Evolutionary conservation across 805 yeast genomes (phyloP).

Genomic region (Kodamaea leandrae): DNA sequence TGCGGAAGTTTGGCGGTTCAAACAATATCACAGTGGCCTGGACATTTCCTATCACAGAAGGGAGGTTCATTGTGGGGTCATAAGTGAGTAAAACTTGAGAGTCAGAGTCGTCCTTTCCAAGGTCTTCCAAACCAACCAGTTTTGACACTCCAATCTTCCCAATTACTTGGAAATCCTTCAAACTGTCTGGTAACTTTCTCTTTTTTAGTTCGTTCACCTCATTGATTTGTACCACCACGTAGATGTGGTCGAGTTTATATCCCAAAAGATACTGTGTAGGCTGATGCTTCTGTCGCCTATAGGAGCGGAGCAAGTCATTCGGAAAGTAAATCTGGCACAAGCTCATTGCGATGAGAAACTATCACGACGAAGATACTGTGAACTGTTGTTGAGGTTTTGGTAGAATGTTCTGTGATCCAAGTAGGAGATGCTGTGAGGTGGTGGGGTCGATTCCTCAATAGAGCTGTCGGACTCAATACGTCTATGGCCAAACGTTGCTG

Average conservation of each 20-base stretch:
- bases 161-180: not conserved
- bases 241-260: conserved; percentile 21
- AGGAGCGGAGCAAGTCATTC: conserved; percentile 22
- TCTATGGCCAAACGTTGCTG: not conserved
- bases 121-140: not conserved
- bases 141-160: too few relatives aligned
- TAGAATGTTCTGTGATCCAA: conserved; percentile 21
- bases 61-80: conserved; percentile 4
- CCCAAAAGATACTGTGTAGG: conserved; percentile 21
- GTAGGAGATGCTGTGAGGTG: conserved; percentile 2
- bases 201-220: too few relatives aligned
- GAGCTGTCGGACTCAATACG: not conserved
- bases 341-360: conserved; percentile 30
- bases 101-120: too few relatives aligned
- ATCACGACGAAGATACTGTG: conserved; percentile 42
- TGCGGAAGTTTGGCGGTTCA: conserved; percentile 66
- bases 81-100: conserved; percentile 1
- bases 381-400: conserved; percentile 37
- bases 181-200: too few relatives aligned
- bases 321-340: conserved; percentile 35
- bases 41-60: conserved; percentile 1
- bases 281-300: conserved; percentile 8
- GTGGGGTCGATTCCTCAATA: conserved; percentile 1
- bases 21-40: conserved; percentile 38
- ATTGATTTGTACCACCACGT: conserved; percentile 11